These are phyloP conservation scores for Solanum clarkiae DNA, from an alignment of 257 asterid species.

Conservation along the genomic window DNA sequence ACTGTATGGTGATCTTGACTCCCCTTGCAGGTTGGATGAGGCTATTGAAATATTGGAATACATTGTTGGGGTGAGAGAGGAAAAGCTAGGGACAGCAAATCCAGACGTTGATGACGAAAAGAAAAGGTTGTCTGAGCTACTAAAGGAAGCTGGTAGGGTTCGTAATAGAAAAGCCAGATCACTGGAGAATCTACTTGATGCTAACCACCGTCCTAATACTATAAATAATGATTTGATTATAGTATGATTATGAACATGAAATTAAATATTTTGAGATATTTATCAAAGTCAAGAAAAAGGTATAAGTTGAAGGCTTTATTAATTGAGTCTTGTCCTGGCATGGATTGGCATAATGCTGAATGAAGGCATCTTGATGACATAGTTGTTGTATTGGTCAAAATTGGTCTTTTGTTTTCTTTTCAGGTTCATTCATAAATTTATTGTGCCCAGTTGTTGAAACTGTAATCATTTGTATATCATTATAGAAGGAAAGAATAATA, in stretches of 20 bases:
- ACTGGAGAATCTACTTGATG: slow-evolving; percentile 59
- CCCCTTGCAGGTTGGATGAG: slow-evolving; percentile 58
- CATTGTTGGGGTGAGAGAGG: slow-evolving; percentile 84
- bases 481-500: background rate
- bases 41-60: slow-evolving; percentile 74
- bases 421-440: background rate
- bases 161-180: slow-evolving; percentile 71
- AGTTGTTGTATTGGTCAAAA: slow-evolving; percentile 1
- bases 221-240: slow-evolving; percentile 31
- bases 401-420: background rate
- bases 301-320: slow-evolving; percentile 31
- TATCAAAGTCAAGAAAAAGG: slow-evolving; percentile 14
- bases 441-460: slow-evolving; percentile 1
- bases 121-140: slow-evolving; percentile 72
- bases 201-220: slow-evolving; percentile 35
- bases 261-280: slow-evolving; percentile 13
- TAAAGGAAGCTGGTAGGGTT: slow-evolving; percentile 72
- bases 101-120: slow-evolving; percentile 89
- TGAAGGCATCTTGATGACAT: background rate
- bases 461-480: slow-evolving; percentile 3
- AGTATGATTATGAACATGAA: slow-evolving; percentile 35
- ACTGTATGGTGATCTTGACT: background rate
- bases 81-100: slow-evolving; percentile 95
- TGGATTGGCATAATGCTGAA: slow-evolving; percentile 15
- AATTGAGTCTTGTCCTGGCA: slow-evolving; percentile 25